Evolutionary conservation across 1,284 basidiomycete genomes (phyloP), one percentile per base, ranked within the genome.

Genomic region (Leccinum holopus): DNA sequence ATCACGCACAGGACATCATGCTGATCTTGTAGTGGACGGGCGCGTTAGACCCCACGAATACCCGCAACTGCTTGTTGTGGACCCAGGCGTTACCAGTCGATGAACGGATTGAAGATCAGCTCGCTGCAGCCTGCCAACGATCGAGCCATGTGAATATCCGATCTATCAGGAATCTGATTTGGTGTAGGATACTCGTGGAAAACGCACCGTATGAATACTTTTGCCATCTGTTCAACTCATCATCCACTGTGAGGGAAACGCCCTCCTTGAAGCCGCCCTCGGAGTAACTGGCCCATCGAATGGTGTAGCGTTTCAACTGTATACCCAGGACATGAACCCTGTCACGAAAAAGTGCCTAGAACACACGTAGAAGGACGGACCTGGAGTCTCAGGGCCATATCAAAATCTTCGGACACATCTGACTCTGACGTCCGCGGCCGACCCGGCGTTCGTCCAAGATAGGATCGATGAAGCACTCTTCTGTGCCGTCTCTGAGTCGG

Each of bases 351-450:
- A 41, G n/a, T 41, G 41, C n/a, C 41, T 18, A 44, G 41, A 44
- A 16, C 41, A 44, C 39, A 41, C n/a, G 39, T 44, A 18, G 39
- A 41, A 41, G n/a, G 32, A 60, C 68, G 57, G 59, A 60, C 67
- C 63, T 62, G 59, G 35, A 61, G 57, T 25, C 67, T 63, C 53
- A 94, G 74, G 0, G 92, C 90, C 86, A 94, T 91, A 67, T 94
- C 91, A 69, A 94, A 94, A 75, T 94, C 92, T 71, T 95, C 92
- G 8, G 88, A 91, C 2, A 95, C 93, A 68, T 94, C 92, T 8
- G 82, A 77, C 76, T 94, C 91, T 0, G 87, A 90, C 93, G 9
- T 33, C 32, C 32, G 32, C 32, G 32, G 32, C 32, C 32, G 32
- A 33, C 32, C 71, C 75, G 25, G 71, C 65, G 32, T 33, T 41